phyloP scores from a whole-genome alignment of 1,284 basidiomycete genomes.

The Pholiota adiposa region DNA sequence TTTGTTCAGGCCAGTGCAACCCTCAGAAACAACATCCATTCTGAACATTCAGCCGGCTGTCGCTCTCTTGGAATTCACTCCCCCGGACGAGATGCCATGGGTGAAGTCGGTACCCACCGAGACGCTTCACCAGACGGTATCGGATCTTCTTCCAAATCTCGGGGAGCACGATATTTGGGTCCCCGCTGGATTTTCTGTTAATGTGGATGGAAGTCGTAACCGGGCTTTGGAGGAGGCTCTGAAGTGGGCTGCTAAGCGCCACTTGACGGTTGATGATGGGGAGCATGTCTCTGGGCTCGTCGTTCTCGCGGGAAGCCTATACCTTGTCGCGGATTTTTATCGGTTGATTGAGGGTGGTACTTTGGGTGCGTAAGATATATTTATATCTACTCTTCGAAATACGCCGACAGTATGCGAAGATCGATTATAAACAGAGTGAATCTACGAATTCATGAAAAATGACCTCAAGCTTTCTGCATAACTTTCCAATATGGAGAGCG shows the following conservation, averaged over 20 bases:
- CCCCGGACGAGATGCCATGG: conserved; percentile 93
- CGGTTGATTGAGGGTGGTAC: conserved; percentile 42
- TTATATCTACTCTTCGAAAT: background rate
- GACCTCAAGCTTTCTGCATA: background rate
- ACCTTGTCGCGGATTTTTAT: conserved; percentile 90
- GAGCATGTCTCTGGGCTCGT: conserved; percentile 7
- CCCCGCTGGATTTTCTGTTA: conserved; percentile 30
- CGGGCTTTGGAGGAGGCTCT: conserved; percentile 41
- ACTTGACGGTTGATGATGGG: background rate
- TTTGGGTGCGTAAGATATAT: background rate
- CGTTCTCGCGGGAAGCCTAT: conserved; percentile 88
- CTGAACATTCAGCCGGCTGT: conserved; percentile 37
- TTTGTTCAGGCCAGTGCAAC: conserved; percentile 46
- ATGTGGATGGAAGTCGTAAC: background rate
- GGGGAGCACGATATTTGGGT: conserved; percentile 47
- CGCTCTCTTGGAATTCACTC: conserved; percentile 65
- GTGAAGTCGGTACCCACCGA: conserved; percentile 63
- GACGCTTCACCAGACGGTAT: conserved; percentile 50
- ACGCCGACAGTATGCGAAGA: too few species aligned
- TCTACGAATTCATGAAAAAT: too few species aligned
- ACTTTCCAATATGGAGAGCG: background rate
- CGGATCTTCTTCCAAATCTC: conserved; percentile 38
- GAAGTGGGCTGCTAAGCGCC: conserved; percentile 43
- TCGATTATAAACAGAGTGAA: background rate
- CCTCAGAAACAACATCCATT: background rate